phyloP scores from a whole-genome alignment of 495 filamentous ascomycete species.

The Hyaloscypha hepaticicola region DNA sequence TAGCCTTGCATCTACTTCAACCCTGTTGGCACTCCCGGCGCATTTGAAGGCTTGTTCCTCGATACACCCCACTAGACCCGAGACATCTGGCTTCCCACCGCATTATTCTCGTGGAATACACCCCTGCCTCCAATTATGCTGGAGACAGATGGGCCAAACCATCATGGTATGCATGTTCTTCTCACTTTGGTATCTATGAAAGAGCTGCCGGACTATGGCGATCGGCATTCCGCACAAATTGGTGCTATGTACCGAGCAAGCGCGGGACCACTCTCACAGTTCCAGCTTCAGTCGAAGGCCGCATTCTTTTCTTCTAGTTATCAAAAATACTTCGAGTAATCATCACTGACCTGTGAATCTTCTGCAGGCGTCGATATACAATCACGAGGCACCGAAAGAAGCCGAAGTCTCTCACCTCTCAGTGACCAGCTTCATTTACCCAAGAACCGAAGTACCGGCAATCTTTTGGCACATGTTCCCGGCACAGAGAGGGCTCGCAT shows the following conservation, averaged over 20 bases:
- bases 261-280: slow-evolving; percentile 10
- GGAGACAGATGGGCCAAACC: slow-evolving; percentile 30
- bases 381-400: slow-evolving; percentile 11
- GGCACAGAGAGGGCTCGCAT: slow-evolving; percentile 42
- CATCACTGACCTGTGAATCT: slow-evolving; percentile 10
- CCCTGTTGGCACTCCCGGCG: neutral
- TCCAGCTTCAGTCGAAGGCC: neutral
- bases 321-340: neutral
- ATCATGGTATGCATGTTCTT: slow-evolving; percentile 27
- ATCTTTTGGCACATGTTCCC: slow-evolving; percentile 48
- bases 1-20: slow-evolving; percentile 17
- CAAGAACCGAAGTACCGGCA: slow-evolving; percentile 63
- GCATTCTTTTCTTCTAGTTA: neutral
- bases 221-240: neutral
- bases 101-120: neutral
- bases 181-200: slow-evolving; percentile 8
- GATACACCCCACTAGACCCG: neutral
- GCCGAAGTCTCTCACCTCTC: slow-evolving; percentile 13
- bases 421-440: slow-evolving; percentile 42
- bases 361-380: slow-evolving; percentile 29
- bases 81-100: slow-evolving; percentile 2
- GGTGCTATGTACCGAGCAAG: slow-evolving; percentile 20
- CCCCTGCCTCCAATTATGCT: slow-evolving; percentile 29
- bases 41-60: neutral
- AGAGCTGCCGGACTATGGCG: neutral